phyloP scores from a whole-genome alignment of 768 basidiomycete genomes.

The Dioszegia hungarica region DNA sequence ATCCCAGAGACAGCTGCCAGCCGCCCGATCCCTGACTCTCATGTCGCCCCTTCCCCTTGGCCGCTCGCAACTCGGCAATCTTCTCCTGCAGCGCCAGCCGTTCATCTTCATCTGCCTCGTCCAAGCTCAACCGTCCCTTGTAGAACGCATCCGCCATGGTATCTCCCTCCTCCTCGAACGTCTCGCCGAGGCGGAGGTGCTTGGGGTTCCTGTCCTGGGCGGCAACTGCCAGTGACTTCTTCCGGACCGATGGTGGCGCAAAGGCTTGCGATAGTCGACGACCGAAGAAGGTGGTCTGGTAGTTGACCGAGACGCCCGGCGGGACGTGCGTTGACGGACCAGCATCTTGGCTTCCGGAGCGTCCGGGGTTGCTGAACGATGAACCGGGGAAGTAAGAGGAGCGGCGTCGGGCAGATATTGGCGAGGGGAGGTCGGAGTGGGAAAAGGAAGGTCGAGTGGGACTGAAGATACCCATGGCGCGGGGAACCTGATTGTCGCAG shows the following conservation, averaged over 20 bases:
- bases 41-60: slow-evolving; percentile 2
- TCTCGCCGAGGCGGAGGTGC: slow-evolving; percentile 31
- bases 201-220: slow-evolving; percentile 21
- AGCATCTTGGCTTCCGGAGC: background rate
- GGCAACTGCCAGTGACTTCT: slow-evolving; percentile 19
- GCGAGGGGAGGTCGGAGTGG: background rate
- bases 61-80: slow-evolving; percentile 1
- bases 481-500: too few relatives aligned
- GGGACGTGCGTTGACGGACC: background rate
- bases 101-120: slow-evolving; percentile 22
- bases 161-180: slow-evolving; percentile 6
- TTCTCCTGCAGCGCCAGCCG: background rate
- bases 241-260: slow-evolving; percentile 26
- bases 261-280: slow-evolving; percentile 18
- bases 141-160: slow-evolving; percentile 29
- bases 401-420: background rate
- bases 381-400: background rate
- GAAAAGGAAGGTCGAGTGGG: background rate
- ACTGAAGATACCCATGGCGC: background rate
- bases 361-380: too few relatives aligned
- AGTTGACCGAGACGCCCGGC: background rate
- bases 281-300: slow-evolving; percentile 26
- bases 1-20: slow-evolving; percentile 19
- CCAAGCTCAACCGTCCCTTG: slow-evolving; percentile 21
- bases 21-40: slow-evolving; percentile 3